Base-by-base conservation (phyloP, 2,329 filamentous ascomycete species). In the Penicillium palitans region DNA sequence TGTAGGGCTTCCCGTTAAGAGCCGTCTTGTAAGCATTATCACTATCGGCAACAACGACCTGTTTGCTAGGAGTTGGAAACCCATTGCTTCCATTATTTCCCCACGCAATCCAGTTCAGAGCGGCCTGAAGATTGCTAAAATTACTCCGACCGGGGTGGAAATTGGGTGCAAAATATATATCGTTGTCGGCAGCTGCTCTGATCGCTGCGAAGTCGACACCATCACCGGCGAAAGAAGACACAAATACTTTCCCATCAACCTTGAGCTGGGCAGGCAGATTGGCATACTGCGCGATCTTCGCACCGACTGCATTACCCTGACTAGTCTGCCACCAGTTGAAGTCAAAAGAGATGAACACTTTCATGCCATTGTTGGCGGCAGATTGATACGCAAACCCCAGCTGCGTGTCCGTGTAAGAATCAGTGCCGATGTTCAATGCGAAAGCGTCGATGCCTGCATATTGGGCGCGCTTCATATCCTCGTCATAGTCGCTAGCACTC, bases 321-420 rank as follows among this genome's bases (percentile, higher is more conserved):
- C 65, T 58, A 7, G 67, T 66, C 40, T 66, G 57, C 70, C 74
- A 81, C 77, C 78, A 79, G 71, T 82, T 82, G 67, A 83, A 84
- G 70, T 84, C 82, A 60, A 84, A 85, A 1, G 81, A 84, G 61
- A 85, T 78, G 55, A 84, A 83, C 17, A 83, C 80, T 53, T 83
- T 82, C 75, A 84, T 81, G 46, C 72, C 69, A 57, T 73, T 71
- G 6, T 71, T 72, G 6, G 76, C 74, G 4, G 81, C 79, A 0
- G 80, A 80, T 17, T 78, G 68, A 59, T 82, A 84, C 0, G 82
- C 81, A 35, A 74, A 77, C 0, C 64, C 72, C 3, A 84, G 77
- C 66, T 83, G 80, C 19, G 73, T 63, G 50, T 81, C 78, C 15
- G 70, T 74, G 60, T 71, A 74, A 15, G 68, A 49, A 55, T 83